A percentile compares a stretch with the other conserved stretches of the same genome.
phyloP scores from a whole-genome alignment of 441 rosid species.

The Euphorbia corollata region DNA sequence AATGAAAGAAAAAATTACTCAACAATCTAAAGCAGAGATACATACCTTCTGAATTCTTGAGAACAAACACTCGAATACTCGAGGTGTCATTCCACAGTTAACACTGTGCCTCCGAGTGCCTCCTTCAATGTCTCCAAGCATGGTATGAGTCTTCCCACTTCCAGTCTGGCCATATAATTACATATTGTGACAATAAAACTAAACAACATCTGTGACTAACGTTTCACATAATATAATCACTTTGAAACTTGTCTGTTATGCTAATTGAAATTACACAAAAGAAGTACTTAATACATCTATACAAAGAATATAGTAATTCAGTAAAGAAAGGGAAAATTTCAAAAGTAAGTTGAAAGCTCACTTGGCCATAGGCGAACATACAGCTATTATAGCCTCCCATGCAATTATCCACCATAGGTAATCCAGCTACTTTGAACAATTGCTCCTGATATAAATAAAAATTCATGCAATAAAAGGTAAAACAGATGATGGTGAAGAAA shows the following conservation, averaged over 20 bases:
- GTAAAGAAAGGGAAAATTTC: neutral
- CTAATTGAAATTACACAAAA: neutral
- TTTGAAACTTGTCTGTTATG: neutral
- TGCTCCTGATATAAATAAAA: slow-evolving; percentile 49
- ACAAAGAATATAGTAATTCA: neutral
- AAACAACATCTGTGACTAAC: neutral
- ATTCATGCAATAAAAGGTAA: slow-evolving; percentile 5
- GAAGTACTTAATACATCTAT: neutral
- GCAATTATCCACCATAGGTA: slow-evolving; percentile 96
- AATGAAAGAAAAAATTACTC: neutral
- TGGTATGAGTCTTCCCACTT: slow-evolving; percentile 98
- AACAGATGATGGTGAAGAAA: neutral
- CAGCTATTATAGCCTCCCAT: slow-evolving; percentile 95
- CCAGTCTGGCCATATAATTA: slow-evolving; percentile 53
- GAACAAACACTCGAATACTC: slow-evolving; percentile 87
- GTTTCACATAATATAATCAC: neutral
- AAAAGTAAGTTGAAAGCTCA: slow-evolving; percentile 27
- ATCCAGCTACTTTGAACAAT: slow-evolving; percentile 84
- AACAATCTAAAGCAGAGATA: neutral
- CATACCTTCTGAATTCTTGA: slow-evolving; percentile 86
- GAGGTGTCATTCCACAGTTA: slow-evolving; percentile 92
- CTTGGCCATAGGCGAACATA: slow-evolving; percentile 99
- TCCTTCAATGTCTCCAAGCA: slow-evolving; percentile 98
- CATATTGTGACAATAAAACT: neutral
- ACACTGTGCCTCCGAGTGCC: slow-evolving; percentile 93